Evolutionary conservation across 2,329 filamentous ascomycete species (phyloP), one percentile per base, ranked within the genome.

Genomic region (Alternaria consortialis): DNA sequence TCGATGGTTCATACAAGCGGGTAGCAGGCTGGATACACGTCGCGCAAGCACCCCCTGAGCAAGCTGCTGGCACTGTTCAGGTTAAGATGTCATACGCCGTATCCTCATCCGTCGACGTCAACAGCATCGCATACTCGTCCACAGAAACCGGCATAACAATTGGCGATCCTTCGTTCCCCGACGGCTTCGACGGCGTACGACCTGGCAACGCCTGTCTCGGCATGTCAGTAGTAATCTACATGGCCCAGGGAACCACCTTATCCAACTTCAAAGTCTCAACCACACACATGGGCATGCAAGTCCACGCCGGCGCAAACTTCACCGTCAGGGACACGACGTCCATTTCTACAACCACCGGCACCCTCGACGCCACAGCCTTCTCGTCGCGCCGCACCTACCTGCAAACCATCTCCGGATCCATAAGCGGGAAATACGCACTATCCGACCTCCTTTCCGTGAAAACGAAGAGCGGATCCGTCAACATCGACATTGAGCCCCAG

Each of bases 341-440:
- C 11, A 76, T 78, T 27, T 72, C 76, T 0, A 69, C 76, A 11
- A 75, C 78, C 11, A 77, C 72, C 13, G 74, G 78, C 5, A 74
- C 75, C 4, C 65, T 75, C 11, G 78, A 80, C 31, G 64, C 75
- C 2, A 60, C 75, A 7, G 60, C 74, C 5, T 71, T 79, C 56
- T 68, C 74, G 48, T 80, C 79, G 2, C 76, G 79, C 12, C 71
- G 79, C 53, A 82, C 77, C n/a, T 67, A 70, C 17, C 75, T 83
- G 11, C 70, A 79, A 25, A 76, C 78, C 6, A 74, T 74, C 5
- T 79, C 79, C 0, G 80, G 80, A 7, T 77, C 77, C 17, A 79
- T 83, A 44, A 78, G 69, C 46, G 82, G 82, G 1, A 73, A 67
- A 11, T 83, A 80, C 65, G 71, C 78, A 5, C 73, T 83, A 3